These are phyloP conservation scores for Hyphodiscus hymeniophilus DNA, from an alignment of 495 filamentous ascomycete species.

Conservation along the genomic window DNA sequence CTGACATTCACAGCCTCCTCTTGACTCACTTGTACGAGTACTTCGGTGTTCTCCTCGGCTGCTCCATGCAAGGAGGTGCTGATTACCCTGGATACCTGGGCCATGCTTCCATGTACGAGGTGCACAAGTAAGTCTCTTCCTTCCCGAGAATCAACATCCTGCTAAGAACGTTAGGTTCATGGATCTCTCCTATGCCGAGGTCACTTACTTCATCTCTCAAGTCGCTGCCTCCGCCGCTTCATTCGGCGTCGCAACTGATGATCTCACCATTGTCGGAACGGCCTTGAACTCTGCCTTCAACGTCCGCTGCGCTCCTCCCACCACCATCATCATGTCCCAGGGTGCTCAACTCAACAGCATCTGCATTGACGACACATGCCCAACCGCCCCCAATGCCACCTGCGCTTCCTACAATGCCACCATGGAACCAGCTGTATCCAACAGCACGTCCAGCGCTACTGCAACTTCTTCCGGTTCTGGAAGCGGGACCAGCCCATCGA, in stretches of 20 bases:
- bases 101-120: constrained; percentile 34
- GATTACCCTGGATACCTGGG: constrained; percentile 36
- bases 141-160: not conserved
- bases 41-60: constrained; percentile 45
- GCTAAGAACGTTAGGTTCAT: constrained; percentile 36
- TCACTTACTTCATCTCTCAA: constrained; percentile 47
- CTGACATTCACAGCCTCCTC: constrained; percentile 33
- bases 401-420: constrained; percentile 22
- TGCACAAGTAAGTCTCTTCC: constrained; percentile 34
- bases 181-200: constrained; percentile 36
- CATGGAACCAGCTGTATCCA: constrained; percentile 11
- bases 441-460: constrained; percentile 3
- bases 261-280: constrained; percentile 30
- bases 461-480: not conserved
- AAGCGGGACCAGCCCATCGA: not conserved
- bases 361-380: constrained; percentile 33
- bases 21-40: constrained; percentile 48
- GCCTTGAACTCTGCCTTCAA: constrained; percentile 36
- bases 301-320: constrained; percentile 33
- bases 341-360: constrained; percentile 36
- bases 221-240: constrained; percentile 40
- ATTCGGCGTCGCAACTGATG: constrained; percentile 39
- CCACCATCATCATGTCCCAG: constrained; percentile 20
- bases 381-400: constrained; percentile 24
- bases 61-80: constrained; percentile 31